phyloP scores from a whole-genome alignment of 495 filamentous ascomycete species.

The Penicillium chermesinum region DNA sequence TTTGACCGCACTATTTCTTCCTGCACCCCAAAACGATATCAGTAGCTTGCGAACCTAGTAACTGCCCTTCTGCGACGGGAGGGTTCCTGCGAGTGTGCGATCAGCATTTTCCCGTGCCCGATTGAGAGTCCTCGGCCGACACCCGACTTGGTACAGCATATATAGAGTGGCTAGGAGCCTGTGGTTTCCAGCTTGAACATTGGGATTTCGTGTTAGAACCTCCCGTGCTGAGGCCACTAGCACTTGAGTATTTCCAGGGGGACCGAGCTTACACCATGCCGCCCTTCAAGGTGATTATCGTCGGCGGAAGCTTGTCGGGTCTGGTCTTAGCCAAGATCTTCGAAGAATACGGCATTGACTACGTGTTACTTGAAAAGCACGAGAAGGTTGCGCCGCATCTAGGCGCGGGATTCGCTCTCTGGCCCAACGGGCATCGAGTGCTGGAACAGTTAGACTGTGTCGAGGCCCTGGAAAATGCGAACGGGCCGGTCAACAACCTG shows the following conservation, averaged over 20 bases:
- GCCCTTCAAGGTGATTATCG: constrained; percentile 36
- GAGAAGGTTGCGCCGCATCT: constrained; percentile 25
- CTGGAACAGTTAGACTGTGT: constrained; percentile 44
- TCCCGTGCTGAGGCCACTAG: neutral
- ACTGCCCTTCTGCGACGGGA: neutral
- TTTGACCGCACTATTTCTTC: neutral
- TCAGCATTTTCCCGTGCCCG: too few relatives aligned
- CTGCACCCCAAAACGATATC: neutral
- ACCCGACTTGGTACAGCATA: too few relatives aligned
- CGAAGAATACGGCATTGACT: constrained; percentile 40
- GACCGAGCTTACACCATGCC: neutral
- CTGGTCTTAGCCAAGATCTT: constrained; percentile 43
- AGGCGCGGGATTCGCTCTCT: constrained; percentile 33
- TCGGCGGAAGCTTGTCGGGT: constrained; percentile 44
- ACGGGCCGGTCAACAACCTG: constrained; percentile 5
- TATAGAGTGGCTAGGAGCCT: too few relatives aligned
- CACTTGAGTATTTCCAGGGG: neutral
- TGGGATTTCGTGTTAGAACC: too few relatives aligned
- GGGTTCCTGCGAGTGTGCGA: too few relatives aligned
- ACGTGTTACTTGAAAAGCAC: constrained; percentile 41
- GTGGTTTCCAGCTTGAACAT: too few relatives aligned
- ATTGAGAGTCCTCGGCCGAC: too few relatives aligned
- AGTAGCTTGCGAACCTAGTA: neutral
- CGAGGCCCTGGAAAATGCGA: constrained; percentile 2
- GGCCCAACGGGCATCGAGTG: constrained; percentile 30